Evolutionary conservation across 805 yeast genomes (phyloP).

Genomic region (Ogataea nakhonphanomensis): DNA sequence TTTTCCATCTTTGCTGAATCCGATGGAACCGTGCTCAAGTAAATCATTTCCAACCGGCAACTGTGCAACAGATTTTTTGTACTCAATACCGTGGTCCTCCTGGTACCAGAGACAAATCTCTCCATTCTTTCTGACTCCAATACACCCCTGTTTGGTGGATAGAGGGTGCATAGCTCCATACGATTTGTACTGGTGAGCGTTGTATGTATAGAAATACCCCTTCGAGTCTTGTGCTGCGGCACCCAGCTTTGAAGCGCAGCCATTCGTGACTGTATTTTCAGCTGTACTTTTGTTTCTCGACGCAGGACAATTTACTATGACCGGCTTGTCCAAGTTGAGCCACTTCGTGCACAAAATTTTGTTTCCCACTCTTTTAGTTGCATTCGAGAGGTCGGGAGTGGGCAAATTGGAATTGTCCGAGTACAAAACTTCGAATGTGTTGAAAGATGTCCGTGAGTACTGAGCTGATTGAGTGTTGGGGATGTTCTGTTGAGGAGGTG

Average conservation of each 20-base stretch:
- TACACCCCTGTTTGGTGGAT: slow-evolving; percentile 64
- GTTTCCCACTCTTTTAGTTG: slow-evolving; percentile 20
- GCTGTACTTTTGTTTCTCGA: slow-evolving; percentile 30
- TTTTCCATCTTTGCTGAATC: slow-evolving; percentile 46
- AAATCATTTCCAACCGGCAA: slow-evolving; percentile 32
- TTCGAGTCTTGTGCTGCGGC: slow-evolving; percentile 34
- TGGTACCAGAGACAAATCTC: slow-evolving; percentile 58
- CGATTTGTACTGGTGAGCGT: slow-evolving; percentile 56
- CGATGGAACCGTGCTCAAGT: slow-evolving; percentile 44
- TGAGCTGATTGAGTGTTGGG: slow-evolving; percentile 28
- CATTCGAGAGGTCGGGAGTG: slow-evolving; percentile 24
- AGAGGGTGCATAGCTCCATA: slow-evolving; percentile 67
- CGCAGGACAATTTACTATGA: slow-evolving; percentile 60
- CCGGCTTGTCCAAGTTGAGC: slow-evolving; percentile 71
- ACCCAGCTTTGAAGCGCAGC: slow-evolving; percentile 35
- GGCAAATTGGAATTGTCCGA: slow-evolving; percentile 34
- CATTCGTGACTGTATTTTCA: slow-evolving; percentile 29
- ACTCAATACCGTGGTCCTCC: slow-evolving; percentile 59
- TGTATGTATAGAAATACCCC: slow-evolving; percentile 45
- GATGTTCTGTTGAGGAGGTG: slow-evolving; percentile 9
- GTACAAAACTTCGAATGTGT: slow-evolving; percentile 45
- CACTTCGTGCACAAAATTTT: slow-evolving; percentile 57
- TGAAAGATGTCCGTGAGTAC: slow-evolving; percentile 36
- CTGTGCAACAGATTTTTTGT: slow-evolving; percentile 35
- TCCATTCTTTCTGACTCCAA: slow-evolving; percentile 64